Evolutionary conservation across 106 monocot genomes (phyloP).

Genomic region (Dioscorea dumetorum): DNA sequence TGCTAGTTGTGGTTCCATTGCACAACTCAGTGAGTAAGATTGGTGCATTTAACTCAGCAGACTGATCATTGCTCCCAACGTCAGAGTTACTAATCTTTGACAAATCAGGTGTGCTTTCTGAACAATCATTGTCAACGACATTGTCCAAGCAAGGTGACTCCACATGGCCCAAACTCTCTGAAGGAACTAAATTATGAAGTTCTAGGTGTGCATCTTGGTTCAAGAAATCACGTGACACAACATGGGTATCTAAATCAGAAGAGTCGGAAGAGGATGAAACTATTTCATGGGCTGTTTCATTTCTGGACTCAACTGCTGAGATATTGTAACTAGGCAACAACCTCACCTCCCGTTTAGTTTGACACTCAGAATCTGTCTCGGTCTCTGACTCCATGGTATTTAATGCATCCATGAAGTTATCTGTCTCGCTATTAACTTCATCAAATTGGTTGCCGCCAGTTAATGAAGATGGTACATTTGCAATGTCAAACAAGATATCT

Average conservation of each 20-base stretch:
- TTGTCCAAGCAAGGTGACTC: not conserved
- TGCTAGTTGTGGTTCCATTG: conserved; percentile 1
- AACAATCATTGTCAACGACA: conserved; percentile 12
- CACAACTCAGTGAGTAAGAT: conserved; percentile 6
- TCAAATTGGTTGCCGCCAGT: conserved; percentile 21
- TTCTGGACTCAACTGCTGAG: conserved; percentile 1
- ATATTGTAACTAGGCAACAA: conserved; percentile 8
- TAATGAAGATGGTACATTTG: conserved; percentile 8
- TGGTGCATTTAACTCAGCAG: conserved; percentile 7
- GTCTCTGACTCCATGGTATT: conserved; percentile 61
- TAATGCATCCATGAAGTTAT: conserved; percentile 70
- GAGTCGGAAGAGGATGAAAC: conserved; percentile 13
- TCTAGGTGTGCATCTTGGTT: conserved; percentile 10
- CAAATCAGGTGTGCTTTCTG: conserved; percentile 3
- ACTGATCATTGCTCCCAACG: conserved; percentile 2
- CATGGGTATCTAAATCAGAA: conserved; percentile 16
- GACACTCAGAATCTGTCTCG: conserved; percentile 51
- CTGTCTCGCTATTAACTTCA: conserved; percentile 52
- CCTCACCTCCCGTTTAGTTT: conserved; percentile 47
- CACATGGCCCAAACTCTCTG: conserved; percentile 6
- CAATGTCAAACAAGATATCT: conserved; percentile 14
- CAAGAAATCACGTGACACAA: conserved; percentile 9
- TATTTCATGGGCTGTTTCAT: not conserved
- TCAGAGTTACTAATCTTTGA: conserved; percentile 9
- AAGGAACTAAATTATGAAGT: conserved; percentile 10